Base-by-base conservation (phyloP, 805 yeast genomes). In the Schwanniomyces vanrijiae region DNA sequence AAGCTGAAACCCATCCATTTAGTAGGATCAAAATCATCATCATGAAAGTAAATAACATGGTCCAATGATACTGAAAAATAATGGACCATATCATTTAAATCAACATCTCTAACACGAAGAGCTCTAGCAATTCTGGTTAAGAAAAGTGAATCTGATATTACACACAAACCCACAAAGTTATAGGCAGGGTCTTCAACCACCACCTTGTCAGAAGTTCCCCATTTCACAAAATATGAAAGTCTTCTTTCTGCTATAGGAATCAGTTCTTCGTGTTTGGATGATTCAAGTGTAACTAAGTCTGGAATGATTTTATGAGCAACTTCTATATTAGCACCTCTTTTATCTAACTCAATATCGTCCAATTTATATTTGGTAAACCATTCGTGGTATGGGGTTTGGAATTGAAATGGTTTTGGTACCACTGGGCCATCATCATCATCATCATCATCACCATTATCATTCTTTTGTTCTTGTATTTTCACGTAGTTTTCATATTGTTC, bases 31-130 rank as follows among this genome's bases (percentile, higher is more conserved):
- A 81, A 73, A 45, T 77, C 81, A 14, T 65, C 64, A 65, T 74
- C 78, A 58, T 84, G 88, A 68, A 86, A 83, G 60, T 83, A 83
- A 26, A 87, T 75, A 0, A 82, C 65, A 58, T 86, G 90, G 53
- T 85, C 90, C 51, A 86, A 62, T 19, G 87, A 81, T 3, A 82
- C 84, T 13, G 82, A 77, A 51, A 80, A 75, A 31, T 71, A 73
- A 42, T 62, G 65, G 13, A 55, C 53, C 19, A 49, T 40, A 13
- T 60, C 52, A 16, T 45, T 42, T 38, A 56, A 45, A 47, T 62
- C 59, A 16, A 59, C 53, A 18, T 45, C 75, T 37, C 75, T 62
- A 44, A 78, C 43, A 4, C 71, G 60, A 45, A 82, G 75, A 44
- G 78, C 65, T 48, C 85, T 73, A 53, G 79, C 80, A 28, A 81